Conservation (phyloP, 2,329 filamentous ascomycete genomes). For the Rhytidhysteron rufulum region DNA sequence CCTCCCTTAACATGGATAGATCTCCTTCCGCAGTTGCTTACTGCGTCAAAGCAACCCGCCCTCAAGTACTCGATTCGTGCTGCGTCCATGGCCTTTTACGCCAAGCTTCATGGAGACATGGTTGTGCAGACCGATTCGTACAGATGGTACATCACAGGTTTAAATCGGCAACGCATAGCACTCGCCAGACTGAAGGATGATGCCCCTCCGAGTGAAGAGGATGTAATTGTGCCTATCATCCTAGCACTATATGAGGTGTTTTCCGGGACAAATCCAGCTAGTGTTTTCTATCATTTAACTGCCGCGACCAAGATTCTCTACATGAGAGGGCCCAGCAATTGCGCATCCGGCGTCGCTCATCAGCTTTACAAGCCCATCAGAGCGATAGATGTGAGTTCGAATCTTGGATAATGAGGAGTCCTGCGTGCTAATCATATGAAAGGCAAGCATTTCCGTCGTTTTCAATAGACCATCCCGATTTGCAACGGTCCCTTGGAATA, state of each 20-base stretch:
- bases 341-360: conserved; percentile 17
- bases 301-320: conserved; percentile 23
- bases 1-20: conserved; percentile 23
- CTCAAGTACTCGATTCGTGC: conserved; percentile 27
- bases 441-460: conserved; percentile 24
- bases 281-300: conserved; percentile 27
- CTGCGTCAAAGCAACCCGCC: conserved; percentile 18
- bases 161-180: conserved; percentile 21
- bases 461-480: conserved; percentile 26
- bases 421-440: conserved; percentile 12
- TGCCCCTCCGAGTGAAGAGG: conserved; percentile 23
- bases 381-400: conserved; percentile 21
- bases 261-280: conserved; percentile 23
- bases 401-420: not conserved
- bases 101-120: conserved; percentile 23
- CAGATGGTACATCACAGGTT: conserved; percentile 28
- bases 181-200: conserved; percentile 13
- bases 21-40: conserved; percentile 17
- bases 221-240: conserved; percentile 27
- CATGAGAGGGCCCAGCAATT: conserved; percentile 26
- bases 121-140: conserved; percentile 28
- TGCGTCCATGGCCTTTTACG: conserved; percentile 30
- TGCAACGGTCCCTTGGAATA: conserved; percentile 25
- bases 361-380: conserved; percentile 27
- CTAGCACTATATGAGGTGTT: conserved; percentile 28